Conservation (phyloP, 225 moss, liverwort and hornwort species). For the Marchantia polymorpha region DNA sequence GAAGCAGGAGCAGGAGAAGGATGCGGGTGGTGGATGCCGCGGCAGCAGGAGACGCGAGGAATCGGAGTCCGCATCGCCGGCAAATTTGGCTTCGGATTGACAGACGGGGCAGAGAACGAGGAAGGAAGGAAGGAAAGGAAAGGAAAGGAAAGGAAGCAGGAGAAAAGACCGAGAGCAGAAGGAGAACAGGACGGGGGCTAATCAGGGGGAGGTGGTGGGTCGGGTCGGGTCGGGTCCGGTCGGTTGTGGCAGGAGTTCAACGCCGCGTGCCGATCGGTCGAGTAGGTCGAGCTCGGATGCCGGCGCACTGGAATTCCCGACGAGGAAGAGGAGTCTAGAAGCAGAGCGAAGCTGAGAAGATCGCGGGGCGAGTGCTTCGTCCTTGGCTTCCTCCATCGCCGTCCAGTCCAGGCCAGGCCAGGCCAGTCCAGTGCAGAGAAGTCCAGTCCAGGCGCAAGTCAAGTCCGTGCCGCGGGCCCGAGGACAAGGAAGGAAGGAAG, state of each 20-base stretch:
- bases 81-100: not conserved
- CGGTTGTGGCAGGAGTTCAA: not conserved
- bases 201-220: too few species aligned
- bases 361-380: not conserved
- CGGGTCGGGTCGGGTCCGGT: not conserved
- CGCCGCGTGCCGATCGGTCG: constrained; percentile 10
- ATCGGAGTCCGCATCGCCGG: not conserved
- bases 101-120: not conserved
- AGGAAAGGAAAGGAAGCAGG: not conserved
- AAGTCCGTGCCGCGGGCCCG: not conserved
- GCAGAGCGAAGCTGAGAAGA: not conserved
- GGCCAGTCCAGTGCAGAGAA: not conserved
- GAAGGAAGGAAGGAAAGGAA: not conserved
- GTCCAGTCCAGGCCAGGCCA: not conserved
- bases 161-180: not conserved
- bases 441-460: too few species aligned
- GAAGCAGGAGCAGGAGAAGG: not conserved
- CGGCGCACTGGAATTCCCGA: not conserved
- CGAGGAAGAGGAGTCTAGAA: not conserved
- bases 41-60: not conserved
- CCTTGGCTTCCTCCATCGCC: not conserved
- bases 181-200: not conserved
- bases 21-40: not conserved
- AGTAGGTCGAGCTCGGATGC: not conserved
- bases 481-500: not conserved